Conservation (phyloP, 179 eudicot genomes). For the Beta corolliflora region DNA sequence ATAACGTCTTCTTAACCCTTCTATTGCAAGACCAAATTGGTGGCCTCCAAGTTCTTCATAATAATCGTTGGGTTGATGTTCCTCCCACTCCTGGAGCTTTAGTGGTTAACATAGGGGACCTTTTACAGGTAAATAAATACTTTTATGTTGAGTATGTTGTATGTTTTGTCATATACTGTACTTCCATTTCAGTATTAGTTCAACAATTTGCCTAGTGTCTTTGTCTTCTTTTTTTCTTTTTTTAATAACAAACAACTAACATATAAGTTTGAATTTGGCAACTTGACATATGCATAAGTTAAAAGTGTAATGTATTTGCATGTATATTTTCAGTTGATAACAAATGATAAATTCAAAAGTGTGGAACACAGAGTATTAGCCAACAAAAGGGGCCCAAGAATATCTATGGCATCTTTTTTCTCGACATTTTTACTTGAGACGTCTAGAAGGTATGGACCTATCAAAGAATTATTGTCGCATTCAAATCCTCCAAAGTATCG, state of each 20-base stretch:
- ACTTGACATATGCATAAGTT: too few species aligned
- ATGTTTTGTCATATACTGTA: too few species aligned
- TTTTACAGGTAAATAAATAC: neutral
- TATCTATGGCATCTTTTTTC: neutral
- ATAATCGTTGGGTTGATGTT: neutral
- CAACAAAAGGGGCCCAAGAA: neutral
- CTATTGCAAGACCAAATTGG: conserved; percentile 25
- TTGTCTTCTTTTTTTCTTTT: too few species aligned
- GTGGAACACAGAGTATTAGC: neutral
- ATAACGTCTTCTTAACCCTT: conserved; percentile 3
- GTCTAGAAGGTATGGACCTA: conserved; percentile 41
- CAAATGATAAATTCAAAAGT: neutral
- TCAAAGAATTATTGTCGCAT: conserved; percentile 55
- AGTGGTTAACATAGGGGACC: neutral
- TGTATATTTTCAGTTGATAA: neutral
- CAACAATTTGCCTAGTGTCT: too few species aligned
- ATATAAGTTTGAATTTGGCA: too few species aligned
- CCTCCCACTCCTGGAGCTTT: neutral
- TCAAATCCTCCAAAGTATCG: conserved; percentile 52
- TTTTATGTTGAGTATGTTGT: too few species aligned
- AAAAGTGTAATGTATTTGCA: neutral
- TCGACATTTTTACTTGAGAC: neutral
- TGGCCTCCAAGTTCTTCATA: conserved; percentile 21
- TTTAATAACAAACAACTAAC: too few species aligned
- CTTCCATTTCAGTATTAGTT: too few species aligned